Evolutionary conservation across 108 stramenopile genomes (phyloP), one percentile per base, ranked within the genome.

Genomic region (Nitzschia sp.): DNA sequence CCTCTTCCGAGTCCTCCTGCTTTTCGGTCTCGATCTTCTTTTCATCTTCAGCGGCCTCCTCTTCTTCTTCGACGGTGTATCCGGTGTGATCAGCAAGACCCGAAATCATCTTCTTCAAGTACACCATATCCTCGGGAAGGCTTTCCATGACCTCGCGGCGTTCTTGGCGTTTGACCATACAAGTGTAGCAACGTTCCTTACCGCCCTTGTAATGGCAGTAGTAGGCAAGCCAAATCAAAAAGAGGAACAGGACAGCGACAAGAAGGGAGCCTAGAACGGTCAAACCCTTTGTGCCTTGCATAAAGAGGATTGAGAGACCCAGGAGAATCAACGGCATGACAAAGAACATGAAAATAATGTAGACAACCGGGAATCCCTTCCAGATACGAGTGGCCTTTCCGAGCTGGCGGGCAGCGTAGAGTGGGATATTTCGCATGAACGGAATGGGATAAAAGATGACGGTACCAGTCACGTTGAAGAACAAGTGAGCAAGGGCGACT

Each of bases 391-490:
- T 91, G 19, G 63, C 74, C 35, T 72, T 68, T 32, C 93, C 93
- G 58, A 94, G 82, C n/a, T 71, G 56, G 24, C 84, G 76, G n/a
- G 90, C 83, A 49, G 77, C 79, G 34, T 64, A 56, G 47, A 91
- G 64, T 13, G 93, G 90, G 60, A 94, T 49, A 23, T 36, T 28
- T 19, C 93, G 83, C 88, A 94, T 89, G 68, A 83, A 80, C 6
- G 93, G 90, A 48, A 94, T 46, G 18, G 93, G 93, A 76, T 91
- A 94, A 85, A 87, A 94, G 49, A 92, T 88, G 47, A 91, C 45
- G 54, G 90, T 88, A 38, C 92, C 92, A 23, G 64, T 58, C 35
- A 93, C 72, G 82, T 93, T 93, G 84, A 93, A 93, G 71, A 90
- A 86, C 59, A 93, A 67, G 61, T 93, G 92, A 25, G 78, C 83